Evolutionary conservation across 2,329 filamentous ascomycete genomes (phyloP).

Genomic region (Zasmidium citrigriseum): DNA sequence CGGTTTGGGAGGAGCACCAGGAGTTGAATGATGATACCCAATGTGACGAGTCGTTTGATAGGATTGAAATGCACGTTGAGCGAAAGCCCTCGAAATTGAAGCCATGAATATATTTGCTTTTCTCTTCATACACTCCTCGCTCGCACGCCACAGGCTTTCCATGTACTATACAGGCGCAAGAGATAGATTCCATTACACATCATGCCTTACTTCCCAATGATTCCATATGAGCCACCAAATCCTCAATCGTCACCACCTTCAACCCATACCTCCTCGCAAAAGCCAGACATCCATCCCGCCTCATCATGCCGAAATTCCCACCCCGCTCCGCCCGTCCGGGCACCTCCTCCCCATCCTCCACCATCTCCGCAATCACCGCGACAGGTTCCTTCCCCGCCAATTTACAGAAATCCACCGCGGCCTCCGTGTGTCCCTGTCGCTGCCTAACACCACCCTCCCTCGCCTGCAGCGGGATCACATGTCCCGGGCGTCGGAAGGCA

Average conservation of each 20-base stretch:
- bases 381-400: conserved; percentile 76
- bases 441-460: conserved; percentile 77
- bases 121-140: not conserved
- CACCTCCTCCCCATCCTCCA: conserved; percentile 78
- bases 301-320: conserved; percentile 80
- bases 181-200: not conserved
- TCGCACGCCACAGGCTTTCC: not conserved
- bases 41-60: not conserved
- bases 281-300: conserved; percentile 79
- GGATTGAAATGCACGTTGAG: not conserved
- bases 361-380: conserved; percentile 86
- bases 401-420: conserved; percentile 84
- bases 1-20: too few species aligned
- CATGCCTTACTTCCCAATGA: conserved; percentile 12
- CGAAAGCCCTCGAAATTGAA: not conserved
- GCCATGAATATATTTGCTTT: not conserved
- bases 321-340: conserved; percentile 65
- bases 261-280: conserved; percentile 89
- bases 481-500: conserved; percentile 79
- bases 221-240: conserved; percentile 77
- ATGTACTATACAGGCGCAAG: conserved; percentile 10
- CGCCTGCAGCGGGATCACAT: conserved; percentile 84
- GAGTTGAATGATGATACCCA: too few species aligned
- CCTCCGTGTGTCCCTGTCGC: conserved; percentile 87
- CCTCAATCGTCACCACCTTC: conserved; percentile 93